Evolutionary conservation across 2,329 filamentous ascomycete genomes (phyloP).

Genomic region (Calonectria crousiana): DNA sequence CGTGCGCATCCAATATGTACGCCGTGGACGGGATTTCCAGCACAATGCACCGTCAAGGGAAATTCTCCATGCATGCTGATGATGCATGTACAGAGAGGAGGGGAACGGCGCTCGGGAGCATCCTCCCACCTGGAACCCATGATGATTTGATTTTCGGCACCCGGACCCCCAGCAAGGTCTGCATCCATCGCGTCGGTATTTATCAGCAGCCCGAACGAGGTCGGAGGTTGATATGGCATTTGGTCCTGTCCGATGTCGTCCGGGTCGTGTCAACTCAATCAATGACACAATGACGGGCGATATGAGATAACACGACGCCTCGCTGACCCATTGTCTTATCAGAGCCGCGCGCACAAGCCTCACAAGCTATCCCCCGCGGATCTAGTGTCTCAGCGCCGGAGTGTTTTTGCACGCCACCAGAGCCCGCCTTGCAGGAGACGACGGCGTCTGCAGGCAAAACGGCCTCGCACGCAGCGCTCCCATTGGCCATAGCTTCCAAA

Average conservation of each 20-base stretch:
- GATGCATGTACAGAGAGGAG: neutral
- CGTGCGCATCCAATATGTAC: neutral
- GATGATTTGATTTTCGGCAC: neutral
- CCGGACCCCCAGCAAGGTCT: neutral
- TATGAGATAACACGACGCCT: neutral
- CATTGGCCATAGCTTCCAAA: constrained; percentile 30
- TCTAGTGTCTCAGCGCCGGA: constrained; percentile 30
- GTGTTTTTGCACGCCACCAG: constrained; percentile 33
- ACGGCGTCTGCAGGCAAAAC: constrained; percentile 27
- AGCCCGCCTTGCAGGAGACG: constrained; percentile 22
- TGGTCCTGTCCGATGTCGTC: neutral
- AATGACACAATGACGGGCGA: constrained; percentile 8
- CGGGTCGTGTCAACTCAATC: constrained; percentile 7
- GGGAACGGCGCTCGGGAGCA: neutral
- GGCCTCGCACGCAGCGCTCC: constrained; percentile 13
- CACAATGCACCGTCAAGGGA: constrained; percentile 9
- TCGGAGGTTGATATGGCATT: neutral
- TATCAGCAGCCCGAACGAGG: neutral
- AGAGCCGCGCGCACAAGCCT: constrained; percentile 31
- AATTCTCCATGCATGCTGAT: neutral
- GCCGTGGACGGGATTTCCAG: constrained; percentile 2
- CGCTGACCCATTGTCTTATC: constrained; percentile 30
- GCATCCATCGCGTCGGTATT: constrained; percentile 12
- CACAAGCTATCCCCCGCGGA: constrained; percentile 34
- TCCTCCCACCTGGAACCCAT: neutral